phyloP scores from a whole-genome alignment of 1,284 basidiomycete genomes.

The Leucoagaricus sp. region DNA sequence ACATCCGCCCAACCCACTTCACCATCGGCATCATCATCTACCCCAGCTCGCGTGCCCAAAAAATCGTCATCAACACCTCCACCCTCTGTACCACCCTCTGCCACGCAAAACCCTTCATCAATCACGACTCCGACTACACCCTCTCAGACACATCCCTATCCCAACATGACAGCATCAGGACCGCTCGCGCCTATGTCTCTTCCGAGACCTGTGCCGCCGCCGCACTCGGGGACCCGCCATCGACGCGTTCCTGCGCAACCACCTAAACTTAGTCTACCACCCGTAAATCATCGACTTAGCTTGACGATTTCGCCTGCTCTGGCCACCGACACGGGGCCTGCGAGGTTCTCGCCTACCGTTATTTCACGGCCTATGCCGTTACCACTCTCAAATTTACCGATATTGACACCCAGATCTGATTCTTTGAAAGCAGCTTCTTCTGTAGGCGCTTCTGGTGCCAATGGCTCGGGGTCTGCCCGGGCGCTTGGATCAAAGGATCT shows the following conservation, averaged over 20 bases:
- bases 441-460: not conserved
- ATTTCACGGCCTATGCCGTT: constrained; percentile 50
- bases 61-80: not conserved
- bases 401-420: constrained; percentile 25
- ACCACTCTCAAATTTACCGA: constrained; percentile 51
- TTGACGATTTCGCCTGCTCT: constrained; percentile 25
- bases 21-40: not conserved
- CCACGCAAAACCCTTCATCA: not conserved
- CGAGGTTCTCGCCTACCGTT: constrained; percentile 52
- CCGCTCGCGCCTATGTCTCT: not conserved
- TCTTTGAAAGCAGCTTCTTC: not conserved
- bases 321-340: constrained; percentile 28
- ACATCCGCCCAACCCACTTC: not conserved
- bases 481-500: not conserved
- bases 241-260: constrained; percentile 9
- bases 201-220: constrained; percentile 9
- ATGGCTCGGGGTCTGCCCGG: constrained; percentile 10
- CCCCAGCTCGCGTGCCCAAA: not conserved
- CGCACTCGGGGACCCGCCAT: not conserved
- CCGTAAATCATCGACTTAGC: constrained; percentile 24
- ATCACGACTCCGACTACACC: not conserved
- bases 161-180: not conserved
- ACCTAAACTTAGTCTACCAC: constrained; percentile 24
- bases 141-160: not conserved
- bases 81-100: not conserved